phyloP scores from a whole-genome alignment of 192 early-diverging fungal species.

The Backusella sp. region DNA sequence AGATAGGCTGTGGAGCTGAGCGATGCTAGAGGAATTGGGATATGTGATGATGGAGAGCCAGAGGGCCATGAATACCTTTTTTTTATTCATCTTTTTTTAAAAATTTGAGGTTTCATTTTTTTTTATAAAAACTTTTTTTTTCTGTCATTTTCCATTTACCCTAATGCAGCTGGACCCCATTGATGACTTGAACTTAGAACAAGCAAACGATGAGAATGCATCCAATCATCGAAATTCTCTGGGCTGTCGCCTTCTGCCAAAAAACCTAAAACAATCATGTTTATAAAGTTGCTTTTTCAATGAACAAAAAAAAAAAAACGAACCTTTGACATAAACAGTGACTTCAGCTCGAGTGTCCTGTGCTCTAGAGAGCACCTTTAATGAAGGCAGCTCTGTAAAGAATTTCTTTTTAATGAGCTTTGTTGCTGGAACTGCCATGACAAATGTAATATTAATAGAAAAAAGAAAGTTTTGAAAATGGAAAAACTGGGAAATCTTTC shows the following conservation, averaged over 20 bases:
- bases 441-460: background rate
- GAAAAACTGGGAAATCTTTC: background rate
- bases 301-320: background rate
- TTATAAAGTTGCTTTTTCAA: background rate
- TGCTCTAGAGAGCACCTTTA: constrained; percentile 26
- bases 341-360: constrained; percentile 17
- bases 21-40: constrained; percentile 31
- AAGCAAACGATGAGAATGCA: constrained; percentile 34
- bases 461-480: background rate
- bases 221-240: constrained; percentile 38
- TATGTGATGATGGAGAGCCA: constrained; percentile 16
- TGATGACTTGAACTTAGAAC: constrained; percentile 20
- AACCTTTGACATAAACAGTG: constrained; percentile 39
- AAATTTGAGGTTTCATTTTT: background rate
- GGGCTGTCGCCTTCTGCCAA: constrained; percentile 33
- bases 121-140: background rate
- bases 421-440: background rate
- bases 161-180: constrained; percentile 33
- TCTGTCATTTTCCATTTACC: constrained; percentile 15
- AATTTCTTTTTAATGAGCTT: constrained; percentile 21
- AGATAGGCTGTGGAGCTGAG: constrained; percentile 27
- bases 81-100: background rate
- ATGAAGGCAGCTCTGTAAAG: constrained; percentile 23
- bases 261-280: constrained; percentile 20
- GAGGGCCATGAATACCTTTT: constrained; percentile 37